Percentiles rank a stretch among this genome's conserved stretches.
phyloP scores from a whole-genome alignment of 352 stramenopile genomes.

The Proteromonas lacertae region DNA sequence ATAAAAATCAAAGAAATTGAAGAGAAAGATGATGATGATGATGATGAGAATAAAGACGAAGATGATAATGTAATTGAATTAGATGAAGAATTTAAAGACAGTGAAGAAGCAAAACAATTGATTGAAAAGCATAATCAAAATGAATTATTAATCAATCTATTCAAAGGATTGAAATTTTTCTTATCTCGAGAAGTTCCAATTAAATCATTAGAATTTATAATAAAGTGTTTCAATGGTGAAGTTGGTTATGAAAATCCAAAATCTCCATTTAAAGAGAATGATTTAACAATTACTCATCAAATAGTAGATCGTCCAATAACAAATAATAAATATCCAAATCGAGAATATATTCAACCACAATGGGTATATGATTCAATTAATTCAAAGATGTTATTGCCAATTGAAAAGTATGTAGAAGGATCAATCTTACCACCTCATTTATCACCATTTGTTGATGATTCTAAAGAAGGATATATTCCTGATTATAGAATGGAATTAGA shows the following conservation, averaged over 20 bases:
- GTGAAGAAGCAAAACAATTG: no score
- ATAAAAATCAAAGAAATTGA: no score
- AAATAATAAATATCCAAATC: conserved; percentile 10
- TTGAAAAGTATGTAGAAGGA: conserved; percentile 59
- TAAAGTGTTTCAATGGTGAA: conserved; percentile 55
- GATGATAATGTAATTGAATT: no score
- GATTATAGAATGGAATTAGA: conserved; percentile 71
- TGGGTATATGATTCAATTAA: conserved; percentile 95
- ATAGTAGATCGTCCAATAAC: conserved; percentile 7
- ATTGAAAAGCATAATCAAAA: no score
- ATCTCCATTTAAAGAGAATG: conserved; percentile 49
- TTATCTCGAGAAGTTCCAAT: conserved; percentile 66
- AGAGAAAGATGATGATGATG: no score
- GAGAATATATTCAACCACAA: conserved; percentile 93
- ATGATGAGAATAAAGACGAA: no score
- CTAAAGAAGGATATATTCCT: conserved; percentile 72
- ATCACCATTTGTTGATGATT: conserved; percentile 83
- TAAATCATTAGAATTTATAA: conserved; percentile 70
- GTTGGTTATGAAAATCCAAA: conserved; percentile 66
- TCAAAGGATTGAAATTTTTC: conserved; percentile 44
- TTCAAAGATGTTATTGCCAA: conserved; percentile 60
- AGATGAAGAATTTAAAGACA: no score
- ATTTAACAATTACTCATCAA: conserved; percentile 77
- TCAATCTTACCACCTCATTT: conserved; percentile 45
- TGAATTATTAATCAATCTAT: conserved; percentile 15